These are phyloP conservation scores for Quercus lobata DNA, from an alignment of 331 rosid species.

Conservation along the genomic window DNA sequence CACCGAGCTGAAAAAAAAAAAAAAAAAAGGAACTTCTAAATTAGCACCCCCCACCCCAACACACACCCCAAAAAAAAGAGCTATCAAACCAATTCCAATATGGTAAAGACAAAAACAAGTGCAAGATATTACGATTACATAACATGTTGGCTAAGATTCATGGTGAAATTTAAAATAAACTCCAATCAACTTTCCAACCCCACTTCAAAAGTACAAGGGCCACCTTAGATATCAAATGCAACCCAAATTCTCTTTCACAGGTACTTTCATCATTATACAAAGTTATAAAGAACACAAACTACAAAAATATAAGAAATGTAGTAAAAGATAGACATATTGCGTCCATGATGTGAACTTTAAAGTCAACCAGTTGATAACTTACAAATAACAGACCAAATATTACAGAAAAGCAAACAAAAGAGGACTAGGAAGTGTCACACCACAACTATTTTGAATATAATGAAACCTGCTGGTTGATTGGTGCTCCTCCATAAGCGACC, in stretches of 20 bases:
- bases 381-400: not conserved
- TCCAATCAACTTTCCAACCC: too few relatives aligned
- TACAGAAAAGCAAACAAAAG: not conserved
- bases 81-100: too few relatives aligned
- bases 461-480: conserved; percentile 70
- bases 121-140: too few relatives aligned
- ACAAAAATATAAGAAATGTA: not conserved
- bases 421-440: not conserved
- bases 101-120: too few relatives aligned
- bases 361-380: not conserved
- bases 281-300: not conserved
- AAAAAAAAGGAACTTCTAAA: not conserved
- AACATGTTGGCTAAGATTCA: too few relatives aligned
- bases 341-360: not conserved
- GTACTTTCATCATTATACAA: not conserved
- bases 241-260: not conserved
- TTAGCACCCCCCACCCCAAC: too few relatives aligned
- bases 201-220: not conserved
- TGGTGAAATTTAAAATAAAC: too few relatives aligned
- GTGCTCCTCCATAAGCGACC: conserved; percentile 90
- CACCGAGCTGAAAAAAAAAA: not conserved
- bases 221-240: not conserved
- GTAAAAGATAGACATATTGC: not conserved
- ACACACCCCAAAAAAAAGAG: too few relatives aligned
- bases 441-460: conserved; percentile 2